phyloP scores from a whole-genome alignment of 257 asterid genomes.

The Przewalskia tangutica region DNA sequence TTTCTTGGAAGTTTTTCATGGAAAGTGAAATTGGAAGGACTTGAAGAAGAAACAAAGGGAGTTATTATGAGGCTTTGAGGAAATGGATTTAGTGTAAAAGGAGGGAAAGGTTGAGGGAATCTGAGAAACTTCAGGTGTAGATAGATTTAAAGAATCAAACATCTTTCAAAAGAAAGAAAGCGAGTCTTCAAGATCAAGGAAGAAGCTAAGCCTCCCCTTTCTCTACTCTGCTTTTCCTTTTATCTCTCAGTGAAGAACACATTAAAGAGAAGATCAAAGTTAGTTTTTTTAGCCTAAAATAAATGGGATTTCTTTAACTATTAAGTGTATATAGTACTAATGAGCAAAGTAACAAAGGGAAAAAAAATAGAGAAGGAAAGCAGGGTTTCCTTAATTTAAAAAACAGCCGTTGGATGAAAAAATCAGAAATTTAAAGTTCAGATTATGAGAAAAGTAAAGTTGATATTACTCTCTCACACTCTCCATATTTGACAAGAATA shows the following conservation, averaged over 20 bases:
- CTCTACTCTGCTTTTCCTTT: slow-evolving; percentile 14
- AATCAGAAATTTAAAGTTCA: slow-evolving; percentile 55
- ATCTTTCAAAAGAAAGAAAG: slow-evolving; percentile 30
- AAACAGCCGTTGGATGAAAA: slow-evolving; percentile 56
- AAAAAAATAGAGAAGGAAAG: neutral
- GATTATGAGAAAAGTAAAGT: slow-evolving; percentile 40
- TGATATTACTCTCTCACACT: slow-evolving; percentile 1
- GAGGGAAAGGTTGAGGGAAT: slow-evolving; percentile 44
- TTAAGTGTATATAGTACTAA: slow-evolving; percentile 9
- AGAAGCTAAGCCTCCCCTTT: slow-evolving; percentile 60
- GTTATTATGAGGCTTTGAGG: slow-evolving; percentile 25
- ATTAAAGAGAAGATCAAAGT: slow-evolving; percentile 12
- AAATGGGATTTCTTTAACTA: neutral
- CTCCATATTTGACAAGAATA: slow-evolving; percentile 39
- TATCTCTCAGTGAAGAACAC: slow-evolving; percentile 30
- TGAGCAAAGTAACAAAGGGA: slow-evolving; percentile 2
- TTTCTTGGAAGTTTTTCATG: slow-evolving; percentile 26
- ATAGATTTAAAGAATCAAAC: slow-evolving; percentile 49
- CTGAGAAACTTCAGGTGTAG: slow-evolving; percentile 36
- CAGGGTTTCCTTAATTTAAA: slow-evolving; percentile 17
- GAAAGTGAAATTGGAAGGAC: slow-evolving; percentile 39
- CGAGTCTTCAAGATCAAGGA: slow-evolving; percentile 65
- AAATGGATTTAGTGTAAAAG: slow-evolving; percentile 27
- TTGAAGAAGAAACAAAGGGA: slow-evolving; percentile 33
- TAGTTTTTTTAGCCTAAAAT: slow-evolving; percentile 5